Evolutionary conservation across 2,329 filamentous ascomycete species (phyloP).

Genomic region (Scytalidium lignicola): DNA sequence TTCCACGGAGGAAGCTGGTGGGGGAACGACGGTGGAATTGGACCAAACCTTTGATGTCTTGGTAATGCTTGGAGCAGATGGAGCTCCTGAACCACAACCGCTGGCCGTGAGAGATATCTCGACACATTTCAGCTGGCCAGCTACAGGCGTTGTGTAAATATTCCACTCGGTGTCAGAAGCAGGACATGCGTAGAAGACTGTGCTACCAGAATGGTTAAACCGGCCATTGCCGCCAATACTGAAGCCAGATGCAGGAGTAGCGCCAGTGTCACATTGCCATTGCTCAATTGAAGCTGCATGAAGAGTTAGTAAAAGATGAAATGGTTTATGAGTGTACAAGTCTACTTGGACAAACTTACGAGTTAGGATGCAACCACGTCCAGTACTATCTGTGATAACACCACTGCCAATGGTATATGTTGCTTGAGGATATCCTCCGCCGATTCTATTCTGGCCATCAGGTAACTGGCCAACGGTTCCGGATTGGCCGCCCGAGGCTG

Average conservation of each 20-base stretch:
- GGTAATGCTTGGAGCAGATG: neutral
- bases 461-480: conserved; percentile 54
- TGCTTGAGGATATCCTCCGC: conserved; percentile 40
- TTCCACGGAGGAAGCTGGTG: conserved; percentile 48
- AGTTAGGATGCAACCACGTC: conserved; percentile 60
- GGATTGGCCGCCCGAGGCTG: conserved; percentile 40
- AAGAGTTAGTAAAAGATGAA: neutral
- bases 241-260: conserved; percentile 49
- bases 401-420: conserved; percentile 52
- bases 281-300: conserved; percentile 10
- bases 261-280: conserved; percentile 43
- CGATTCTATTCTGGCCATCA: conserved; percentile 58
- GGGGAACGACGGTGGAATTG: conserved; percentile 31
- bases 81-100: conserved; percentile 25
- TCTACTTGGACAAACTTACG: conserved; percentile 31
- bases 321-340: neutral
- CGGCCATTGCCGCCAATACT: conserved; percentile 46
- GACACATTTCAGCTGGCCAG: conserved; percentile 42
- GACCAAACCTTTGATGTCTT: neutral
- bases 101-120: conserved; percentile 40
- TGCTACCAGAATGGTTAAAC: conserved; percentile 42
- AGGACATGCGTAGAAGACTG: conserved; percentile 56
- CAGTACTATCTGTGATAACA: conserved; percentile 48
- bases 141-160: conserved; percentile 41
- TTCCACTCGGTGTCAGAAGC: conserved; percentile 49